Evolutionary conservation across 2,329 filamentous ascomycete genomes (phyloP).

Genomic region (Fusarium citri): DNA sequence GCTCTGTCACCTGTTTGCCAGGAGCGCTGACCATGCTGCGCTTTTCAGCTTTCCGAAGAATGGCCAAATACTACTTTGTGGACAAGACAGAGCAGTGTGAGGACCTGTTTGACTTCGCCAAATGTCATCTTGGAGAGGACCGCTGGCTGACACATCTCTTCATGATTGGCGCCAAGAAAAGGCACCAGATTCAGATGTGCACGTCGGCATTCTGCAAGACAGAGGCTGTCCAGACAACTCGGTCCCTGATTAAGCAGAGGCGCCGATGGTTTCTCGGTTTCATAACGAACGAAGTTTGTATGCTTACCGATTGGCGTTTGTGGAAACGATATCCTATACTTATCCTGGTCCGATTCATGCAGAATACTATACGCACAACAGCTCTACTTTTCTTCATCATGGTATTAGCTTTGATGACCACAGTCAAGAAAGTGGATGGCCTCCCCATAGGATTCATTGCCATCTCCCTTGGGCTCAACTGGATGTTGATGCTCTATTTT

Average conservation of each 20-base stretch:
- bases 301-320: constrained; percentile 93
- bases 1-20: constrained; percentile 92
- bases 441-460: constrained; percentile 94
- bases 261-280: constrained; percentile 97
- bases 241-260: constrained; percentile 89
- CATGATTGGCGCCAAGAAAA: constrained; percentile 95
- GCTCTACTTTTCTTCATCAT: constrained; percentile 95
- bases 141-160: constrained; percentile 97
- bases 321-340: constrained; percentile 93
- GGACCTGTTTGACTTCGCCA: constrained; percentile 95
- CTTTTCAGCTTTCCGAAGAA: constrained; percentile 94
- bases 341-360: constrained; percentile 88
- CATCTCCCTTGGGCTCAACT: constrained; percentile 92
- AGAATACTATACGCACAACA: constrained; percentile 96
- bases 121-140: constrained; percentile 95
- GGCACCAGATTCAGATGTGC: constrained; percentile 97
- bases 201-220: constrained; percentile 99
- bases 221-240: constrained; percentile 90
- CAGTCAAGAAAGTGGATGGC: constrained; percentile 79
- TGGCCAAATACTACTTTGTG: constrained; percentile 99
- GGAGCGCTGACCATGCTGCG: constrained; percentile 95
- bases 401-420: constrained; percentile 86
- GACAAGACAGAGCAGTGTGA: constrained; percentile 96
- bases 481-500: constrained; percentile 96
- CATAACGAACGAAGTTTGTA: constrained; percentile 97